Evolutionary conservation across 1,284 basidiomycete genomes (phyloP).

Genomic region (Cutaneotrichosporon arboriforme): DNA sequence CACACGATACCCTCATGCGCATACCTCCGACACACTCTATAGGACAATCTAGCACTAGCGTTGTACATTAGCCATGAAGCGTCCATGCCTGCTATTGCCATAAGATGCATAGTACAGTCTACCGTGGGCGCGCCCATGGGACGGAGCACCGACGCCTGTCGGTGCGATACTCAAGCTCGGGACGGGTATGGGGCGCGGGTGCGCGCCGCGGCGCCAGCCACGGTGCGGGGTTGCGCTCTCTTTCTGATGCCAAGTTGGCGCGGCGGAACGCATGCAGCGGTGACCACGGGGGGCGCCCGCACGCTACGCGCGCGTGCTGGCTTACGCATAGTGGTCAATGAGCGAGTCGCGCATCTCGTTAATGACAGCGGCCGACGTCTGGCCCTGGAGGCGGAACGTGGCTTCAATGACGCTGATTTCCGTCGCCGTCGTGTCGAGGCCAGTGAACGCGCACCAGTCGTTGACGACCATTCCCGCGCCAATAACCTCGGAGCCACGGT

Average conservation of each 20-base stretch:
- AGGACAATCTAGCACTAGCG: too few species aligned
- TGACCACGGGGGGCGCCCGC: too few species aligned
- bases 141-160: background rate
- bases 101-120: constrained; percentile 3
- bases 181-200: background rate
- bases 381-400: constrained; percentile 89
- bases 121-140: background rate
- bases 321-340: constrained; percentile 86
- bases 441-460: constrained; percentile 97
- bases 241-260: too few species aligned
- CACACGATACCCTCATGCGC: too few species aligned
- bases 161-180: background rate
- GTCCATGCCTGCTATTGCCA: background rate
- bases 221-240: background rate
- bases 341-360: constrained; percentile 90
- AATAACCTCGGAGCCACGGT: constrained; percentile 95
- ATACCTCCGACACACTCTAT: too few species aligned
- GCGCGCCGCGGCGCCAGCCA: background rate
- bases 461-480: constrained; percentile 97
- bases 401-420: constrained; percentile 98
- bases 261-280: too few species aligned
- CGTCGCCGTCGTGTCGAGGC: constrained; percentile 93
- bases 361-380: constrained; percentile 76
- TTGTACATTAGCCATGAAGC: too few species aligned
- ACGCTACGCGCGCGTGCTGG: background rate